Percentiles rank a stretch among this genome's conserved stretches.
phyloP scores from a whole-genome alignment of 116 monocot genomes.

The Phalaenopsis hybrid region DNA sequence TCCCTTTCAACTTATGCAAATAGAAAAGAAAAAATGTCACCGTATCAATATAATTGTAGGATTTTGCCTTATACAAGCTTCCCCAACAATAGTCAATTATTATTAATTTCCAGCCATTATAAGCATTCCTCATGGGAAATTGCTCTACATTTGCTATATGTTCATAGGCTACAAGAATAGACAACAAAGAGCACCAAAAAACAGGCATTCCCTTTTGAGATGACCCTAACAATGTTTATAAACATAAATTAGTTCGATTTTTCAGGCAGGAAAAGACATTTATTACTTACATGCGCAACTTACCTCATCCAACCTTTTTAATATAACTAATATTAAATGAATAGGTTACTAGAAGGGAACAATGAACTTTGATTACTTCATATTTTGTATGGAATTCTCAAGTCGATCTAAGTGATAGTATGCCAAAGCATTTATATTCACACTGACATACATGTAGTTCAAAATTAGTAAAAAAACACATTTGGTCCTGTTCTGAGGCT shows the following conservation, averaged over 20 bases:
- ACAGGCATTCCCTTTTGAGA: not conserved
- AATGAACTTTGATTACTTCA: not conserved
- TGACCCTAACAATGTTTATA: not conserved
- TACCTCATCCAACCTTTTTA: not conserved
- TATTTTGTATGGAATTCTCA: not conserved
- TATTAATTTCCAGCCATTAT: not conserved
- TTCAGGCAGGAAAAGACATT: not conserved
- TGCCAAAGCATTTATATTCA: not conserved
- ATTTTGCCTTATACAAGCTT: not conserved
- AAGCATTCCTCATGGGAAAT: not conserved
- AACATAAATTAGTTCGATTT: not conserved
- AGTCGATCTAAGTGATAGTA: not conserved
- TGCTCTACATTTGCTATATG: not conserved
- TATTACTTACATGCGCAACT: not conserved
- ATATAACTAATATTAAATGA: not conserved
- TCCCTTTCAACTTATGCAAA: not conserved
- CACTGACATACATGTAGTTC: not conserved
- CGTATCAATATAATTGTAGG: not conserved
- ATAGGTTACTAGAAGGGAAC: not conserved
- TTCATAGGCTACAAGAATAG: not conserved
- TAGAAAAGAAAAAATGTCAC: not conserved
- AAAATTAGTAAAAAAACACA: not conserved
- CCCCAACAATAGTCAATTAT: not conserved
- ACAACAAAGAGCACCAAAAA: not conserved
- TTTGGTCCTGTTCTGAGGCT: not conserved